Percentiles rank a stretch among this genome's conserved stretches.
phyloP scores from a whole-genome alignment of 179 eudicot species.

The Silene coronaria region DNA sequence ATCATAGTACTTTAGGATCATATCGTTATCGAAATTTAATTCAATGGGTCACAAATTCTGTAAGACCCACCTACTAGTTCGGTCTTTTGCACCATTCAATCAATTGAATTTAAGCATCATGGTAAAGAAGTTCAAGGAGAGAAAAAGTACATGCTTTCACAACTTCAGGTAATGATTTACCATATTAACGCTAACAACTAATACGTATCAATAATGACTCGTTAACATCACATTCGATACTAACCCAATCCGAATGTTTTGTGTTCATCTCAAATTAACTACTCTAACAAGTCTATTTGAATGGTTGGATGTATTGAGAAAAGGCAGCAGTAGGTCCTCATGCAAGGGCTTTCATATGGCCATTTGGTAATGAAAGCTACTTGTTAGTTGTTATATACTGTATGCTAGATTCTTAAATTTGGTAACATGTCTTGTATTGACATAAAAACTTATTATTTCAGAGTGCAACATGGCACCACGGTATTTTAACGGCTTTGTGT shows the following conservation, averaged over 20 bases:
- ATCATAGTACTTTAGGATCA: too few species aligned
- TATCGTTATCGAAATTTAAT: not conserved
- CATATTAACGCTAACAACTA: not conserved
- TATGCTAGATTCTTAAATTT: not conserved
- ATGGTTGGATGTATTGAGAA: not conserved
- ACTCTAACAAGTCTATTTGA: not conserved
- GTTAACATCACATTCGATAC: not conserved
- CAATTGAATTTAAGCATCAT: not conserved
- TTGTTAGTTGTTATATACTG: not conserved
- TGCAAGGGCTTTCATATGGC: not conserved
- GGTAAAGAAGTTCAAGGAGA: not conserved
- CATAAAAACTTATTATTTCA: not conserved
- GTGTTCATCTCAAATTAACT: not conserved
- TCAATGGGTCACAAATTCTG: not conserved
- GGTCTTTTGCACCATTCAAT: not conserved
- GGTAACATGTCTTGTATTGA: not conserved
- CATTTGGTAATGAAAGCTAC: constrained; percentile 5
- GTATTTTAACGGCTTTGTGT: not conserved
- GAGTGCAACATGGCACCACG: too few species aligned
- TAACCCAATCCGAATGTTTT: not conserved
- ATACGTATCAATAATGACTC: not conserved
- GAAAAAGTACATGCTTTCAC: not conserved
- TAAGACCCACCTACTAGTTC: not conserved
- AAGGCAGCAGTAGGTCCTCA: not conserved
- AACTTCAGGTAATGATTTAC: not conserved